A percentile compares a stretch with the other conserved stretches of the same genome.
phyloP scores from a whole-genome alignment of 2,329 filamentous ascomycete species.

The Talaromyces sp. region DNA sequence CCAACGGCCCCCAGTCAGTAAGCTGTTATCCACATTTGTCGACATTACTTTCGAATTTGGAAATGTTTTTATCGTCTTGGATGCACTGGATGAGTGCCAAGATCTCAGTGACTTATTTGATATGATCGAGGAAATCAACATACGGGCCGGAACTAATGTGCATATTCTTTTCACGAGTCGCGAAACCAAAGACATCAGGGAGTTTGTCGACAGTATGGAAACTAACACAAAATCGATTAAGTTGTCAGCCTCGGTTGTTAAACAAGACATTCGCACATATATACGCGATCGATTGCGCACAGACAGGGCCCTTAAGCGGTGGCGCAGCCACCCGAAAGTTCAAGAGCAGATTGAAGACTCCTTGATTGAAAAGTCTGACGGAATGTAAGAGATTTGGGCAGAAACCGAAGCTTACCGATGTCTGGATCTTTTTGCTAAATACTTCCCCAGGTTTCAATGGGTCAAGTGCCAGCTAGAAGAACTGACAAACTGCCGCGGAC shows the following conservation, averaged over 20 bases:
- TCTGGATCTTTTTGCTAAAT: not conserved
- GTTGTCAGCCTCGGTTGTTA: constrained; percentile 2
- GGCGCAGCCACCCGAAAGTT: constrained; percentile 1
- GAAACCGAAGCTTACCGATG: not conserved
- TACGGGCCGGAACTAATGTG: not conserved
- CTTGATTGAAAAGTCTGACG: constrained; percentile 5
- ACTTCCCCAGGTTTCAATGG: constrained; percentile 7
- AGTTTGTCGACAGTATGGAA: constrained; percentile 1
- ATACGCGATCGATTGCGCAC: constrained; percentile 4
- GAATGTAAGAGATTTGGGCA: constrained; percentile 1
- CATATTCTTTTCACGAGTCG: constrained; percentile 7
- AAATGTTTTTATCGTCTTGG: constrained; percentile 27
- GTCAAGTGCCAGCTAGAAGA: constrained; percentile 7
- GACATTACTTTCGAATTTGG: constrained; percentile 16
- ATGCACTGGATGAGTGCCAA: constrained; percentile 9
- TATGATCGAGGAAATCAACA: constrained; percentile 2
- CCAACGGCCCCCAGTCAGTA: not conserved
- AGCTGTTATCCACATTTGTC: not conserved
- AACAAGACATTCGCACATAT: constrained; percentile 8
- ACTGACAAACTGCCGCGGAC: not conserved
- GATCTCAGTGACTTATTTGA: constrained; percentile 5
- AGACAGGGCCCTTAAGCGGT: constrained; percentile 7
- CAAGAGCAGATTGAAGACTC: constrained; percentile 8
- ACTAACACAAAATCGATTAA: not conserved
- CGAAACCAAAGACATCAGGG: constrained; percentile 7